A percentile compares a stretch with the other conserved stretches of the same genome.
Conservation (phyloP, 257 asterid species). For the Oldenlandia corymbosa region DNA sequence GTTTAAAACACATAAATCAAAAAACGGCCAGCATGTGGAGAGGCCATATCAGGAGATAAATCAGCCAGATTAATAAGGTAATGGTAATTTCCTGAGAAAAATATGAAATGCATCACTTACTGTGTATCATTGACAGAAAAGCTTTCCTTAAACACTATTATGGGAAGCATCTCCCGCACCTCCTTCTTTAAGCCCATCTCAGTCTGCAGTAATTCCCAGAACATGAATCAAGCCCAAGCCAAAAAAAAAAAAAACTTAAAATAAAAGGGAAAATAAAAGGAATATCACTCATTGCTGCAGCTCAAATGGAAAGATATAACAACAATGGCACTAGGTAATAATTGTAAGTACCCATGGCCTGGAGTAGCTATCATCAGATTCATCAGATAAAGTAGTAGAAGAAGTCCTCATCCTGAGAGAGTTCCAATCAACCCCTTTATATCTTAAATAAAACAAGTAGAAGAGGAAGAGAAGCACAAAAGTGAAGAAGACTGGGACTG, state of each 20-base stretch:
- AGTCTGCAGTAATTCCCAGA: slow-evolving; percentile 33
- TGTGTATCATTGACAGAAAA: slow-evolving; percentile 61
- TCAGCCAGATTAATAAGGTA: background rate
- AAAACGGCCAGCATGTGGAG: background rate
- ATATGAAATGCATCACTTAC: slow-evolving; percentile 30
- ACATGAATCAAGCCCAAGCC: too few relatives aligned
- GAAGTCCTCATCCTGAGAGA: slow-evolving; percentile 49
- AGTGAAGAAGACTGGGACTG: slow-evolving; percentile 66
- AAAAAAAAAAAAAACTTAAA: too few relatives aligned
- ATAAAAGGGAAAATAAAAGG: background rate
- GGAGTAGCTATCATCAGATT: slow-evolving; percentile 27
- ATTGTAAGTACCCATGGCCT: slow-evolving; percentile 44
- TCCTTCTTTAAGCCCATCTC: slow-evolving; percentile 78
- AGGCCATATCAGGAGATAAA: background rate
- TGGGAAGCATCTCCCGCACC: slow-evolving; percentile 79
- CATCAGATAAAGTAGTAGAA: slow-evolving; percentile 23
- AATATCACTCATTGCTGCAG: too few relatives aligned
- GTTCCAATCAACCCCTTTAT: slow-evolving; percentile 64
- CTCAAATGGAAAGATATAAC: too few relatives aligned
- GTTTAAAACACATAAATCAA: too few relatives aligned
- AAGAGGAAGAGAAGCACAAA: slow-evolving; percentile 56
- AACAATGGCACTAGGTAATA: too few relatives aligned
- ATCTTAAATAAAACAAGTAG: slow-evolving; percentile 65
- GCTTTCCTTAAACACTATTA: slow-evolving; percentile 64
- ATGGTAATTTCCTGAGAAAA: too few relatives aligned